Evolutionary conservation across 106 monocot genomes (phyloP).

Genomic region (Ottelia alismoides): DNA sequence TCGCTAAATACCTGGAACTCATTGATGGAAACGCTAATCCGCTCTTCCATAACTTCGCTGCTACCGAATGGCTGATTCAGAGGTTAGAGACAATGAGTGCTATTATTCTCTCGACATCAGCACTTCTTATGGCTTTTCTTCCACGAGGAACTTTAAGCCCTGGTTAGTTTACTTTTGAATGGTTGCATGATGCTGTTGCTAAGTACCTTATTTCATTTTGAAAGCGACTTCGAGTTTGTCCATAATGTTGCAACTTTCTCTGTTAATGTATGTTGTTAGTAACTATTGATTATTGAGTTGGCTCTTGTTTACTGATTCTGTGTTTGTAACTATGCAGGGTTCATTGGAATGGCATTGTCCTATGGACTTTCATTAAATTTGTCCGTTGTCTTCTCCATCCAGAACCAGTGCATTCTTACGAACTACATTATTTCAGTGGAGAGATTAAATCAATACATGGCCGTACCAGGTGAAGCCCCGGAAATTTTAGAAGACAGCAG

Average conservation of each 20-base stretch:
- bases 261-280: not conserved
- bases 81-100: constrained; percentile 88
- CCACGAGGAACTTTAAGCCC: constrained; percentile 76
- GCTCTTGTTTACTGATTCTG: not conserved
- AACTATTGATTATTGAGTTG: not conserved
- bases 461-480: constrained; percentile 72
- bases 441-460: constrained; percentile 82
- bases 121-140: constrained; percentile 79
- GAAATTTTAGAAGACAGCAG: constrained; percentile 47
- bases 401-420: constrained; percentile 78
- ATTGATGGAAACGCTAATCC: constrained; percentile 74
- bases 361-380: constrained; percentile 89
- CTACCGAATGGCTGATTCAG: constrained; percentile 81
- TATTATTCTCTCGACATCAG: constrained; percentile 64
- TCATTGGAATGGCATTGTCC: constrained; percentile 87
- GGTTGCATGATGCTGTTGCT: too few relatives aligned
- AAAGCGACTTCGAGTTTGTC: too few relatives aligned
- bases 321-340: constrained; percentile 35
- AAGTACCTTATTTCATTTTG: not conserved
- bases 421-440: constrained; percentile 92
- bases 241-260: not conserved
- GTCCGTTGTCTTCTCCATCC: constrained; percentile 66
- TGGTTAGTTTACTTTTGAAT: constrained; percentile 28
- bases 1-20: constrained; percentile 38
- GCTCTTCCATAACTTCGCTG: constrained; percentile 61